These are phyloP conservation scores for Diplodia scrobiculata DNA, from an alignment of 2,329 filamentous ascomycete species.

Conservation along the genomic window DNA sequence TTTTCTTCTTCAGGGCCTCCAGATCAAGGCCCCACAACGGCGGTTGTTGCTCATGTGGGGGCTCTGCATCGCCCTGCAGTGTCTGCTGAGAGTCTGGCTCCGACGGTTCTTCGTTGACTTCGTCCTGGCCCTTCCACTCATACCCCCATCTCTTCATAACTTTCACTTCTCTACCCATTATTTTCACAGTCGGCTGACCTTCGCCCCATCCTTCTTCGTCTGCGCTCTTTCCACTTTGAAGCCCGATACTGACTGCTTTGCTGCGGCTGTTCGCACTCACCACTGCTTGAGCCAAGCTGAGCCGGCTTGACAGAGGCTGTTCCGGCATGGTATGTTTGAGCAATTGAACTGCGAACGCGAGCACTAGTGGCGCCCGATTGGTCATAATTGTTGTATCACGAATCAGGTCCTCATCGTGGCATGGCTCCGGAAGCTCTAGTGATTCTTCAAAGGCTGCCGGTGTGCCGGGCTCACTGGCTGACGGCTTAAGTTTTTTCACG, in stretches of 20 bases:
- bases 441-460: constrained; percentile 65
- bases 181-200: constrained; percentile 71
- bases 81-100: constrained; percentile 36
- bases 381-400: constrained; percentile 63
- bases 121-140: constrained; percentile 50
- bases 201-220: constrained; percentile 73
- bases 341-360: constrained; percentile 75
- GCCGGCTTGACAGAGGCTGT: constrained; percentile 78
- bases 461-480: constrained; percentile 39
- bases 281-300: constrained; percentile 81
- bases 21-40: constrained; percentile 62
- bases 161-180: constrained; percentile 72
- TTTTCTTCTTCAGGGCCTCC: constrained; percentile 56
- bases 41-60: constrained; percentile 44
- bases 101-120: constrained; percentile 23
- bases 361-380: constrained; percentile 78
- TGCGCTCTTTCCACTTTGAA: constrained; percentile 65
- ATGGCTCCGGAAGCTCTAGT: constrained; percentile 59
- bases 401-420: constrained; percentile 62
- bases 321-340: constrained; percentile 81
- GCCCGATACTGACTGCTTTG: constrained; percentile 73
- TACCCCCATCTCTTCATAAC: constrained; percentile 80
- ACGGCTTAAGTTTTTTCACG: constrained; percentile 44
- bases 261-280: constrained; percentile 78
- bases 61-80: constrained; percentile 30